Evolutionary conservation across 163 green algal species (phyloP), one percentile per base, ranked within the genome.

Genomic region (Scenedesmus sp.): DNA sequence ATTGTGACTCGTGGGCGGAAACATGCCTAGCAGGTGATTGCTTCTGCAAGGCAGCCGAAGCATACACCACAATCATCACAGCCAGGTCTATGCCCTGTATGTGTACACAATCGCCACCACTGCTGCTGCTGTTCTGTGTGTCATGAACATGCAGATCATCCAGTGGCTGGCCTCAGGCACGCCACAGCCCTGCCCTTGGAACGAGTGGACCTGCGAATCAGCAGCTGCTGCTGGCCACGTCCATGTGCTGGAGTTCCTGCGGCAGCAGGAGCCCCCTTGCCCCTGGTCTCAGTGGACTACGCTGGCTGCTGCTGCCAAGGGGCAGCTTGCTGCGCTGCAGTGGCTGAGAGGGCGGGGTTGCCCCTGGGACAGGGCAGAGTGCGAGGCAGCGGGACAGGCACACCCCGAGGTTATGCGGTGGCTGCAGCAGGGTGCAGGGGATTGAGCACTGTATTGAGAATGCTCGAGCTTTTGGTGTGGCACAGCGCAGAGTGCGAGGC

Each of bases 201-300:
- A 46, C 5, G n/a, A 67, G 23, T 52, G 23, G 54, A 67, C 82
- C 26, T 87, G 82, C 54, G 54, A 46, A 18, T 54, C 82, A 55
- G 82, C 82, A 23, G 82, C 82, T 59, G 82, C 82, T 87, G 23
- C 57, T 52, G 82, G 82, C 15, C 82, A 87, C 23, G n/a, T 87
- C 12, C 52, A 64, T 4, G 82, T 66, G 3, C 18, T 87, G 55
- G 54, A 87, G 82, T 87, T 59, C 54, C 54, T 87, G 82, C 57
- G 82, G 20, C 23, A 59, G 57, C 82, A 73, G 82, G 82, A 87
- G 16, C 82, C 82, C 16, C 55, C 82, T 15, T 87, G 82, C 54
- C 82, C 82, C 15, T 67, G 52, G 54, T 79, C 70, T 12, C 70
- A 79, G 23, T 79, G 70, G 70, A 79, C 70, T 23, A 79, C 70